Base-by-base conservation (phyloP, 139 green algal species). In the Gonium pectorale region DNA sequence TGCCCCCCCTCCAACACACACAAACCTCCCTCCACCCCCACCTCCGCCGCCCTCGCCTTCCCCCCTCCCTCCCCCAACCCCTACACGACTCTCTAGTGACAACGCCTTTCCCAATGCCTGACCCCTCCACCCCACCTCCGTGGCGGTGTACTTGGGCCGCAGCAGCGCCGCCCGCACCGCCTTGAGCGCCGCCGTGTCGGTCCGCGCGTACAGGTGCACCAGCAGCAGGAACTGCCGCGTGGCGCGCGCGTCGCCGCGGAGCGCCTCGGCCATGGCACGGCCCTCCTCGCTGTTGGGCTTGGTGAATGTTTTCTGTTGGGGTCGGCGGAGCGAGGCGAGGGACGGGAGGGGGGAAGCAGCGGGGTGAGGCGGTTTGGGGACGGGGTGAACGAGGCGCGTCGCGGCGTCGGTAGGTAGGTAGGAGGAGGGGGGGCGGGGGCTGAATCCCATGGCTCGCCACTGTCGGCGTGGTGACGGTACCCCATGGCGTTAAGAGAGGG, bases 171-270 rank as follows among this genome's bases (percentile, higher is more conserved):
- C 60, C 26, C 95, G 87, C 75, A 97, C 80, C 51, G 70, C 79
- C 3, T 86, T 86, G 38, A 97, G 89, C 8, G 87, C 88, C 59
- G 89, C 86, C 24, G 83, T 83, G 87, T 98, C 95, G 15, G 93
- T 96, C 40, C 92, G 89, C 31, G 94, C 92, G 77, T 97, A 97
- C 66, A 97, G 73, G 80, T 95, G 90, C 22, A 81, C 67, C 51
- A 97, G 90, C 52, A 98, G 73, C 85, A 97, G 91, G 67, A 97
- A 93, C 89, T 96, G 93, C 33, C 93, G 93, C n/a, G 90, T 83
- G 26, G 90, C 88, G 43, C 91, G 86, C 1, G 89, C 69, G 82
- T 97, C 90, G 31, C 21, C 22, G 26, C 85, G 74, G 49, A 96
- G 89, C 40, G 87, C 74, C 67, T 93, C 89, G 37, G 97, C 81